Percentiles rank a stretch among this genome's conserved stretches.
Conservation (phyloP, 352 stramenopile species). For the Pythium phragmiticola region DNA sequence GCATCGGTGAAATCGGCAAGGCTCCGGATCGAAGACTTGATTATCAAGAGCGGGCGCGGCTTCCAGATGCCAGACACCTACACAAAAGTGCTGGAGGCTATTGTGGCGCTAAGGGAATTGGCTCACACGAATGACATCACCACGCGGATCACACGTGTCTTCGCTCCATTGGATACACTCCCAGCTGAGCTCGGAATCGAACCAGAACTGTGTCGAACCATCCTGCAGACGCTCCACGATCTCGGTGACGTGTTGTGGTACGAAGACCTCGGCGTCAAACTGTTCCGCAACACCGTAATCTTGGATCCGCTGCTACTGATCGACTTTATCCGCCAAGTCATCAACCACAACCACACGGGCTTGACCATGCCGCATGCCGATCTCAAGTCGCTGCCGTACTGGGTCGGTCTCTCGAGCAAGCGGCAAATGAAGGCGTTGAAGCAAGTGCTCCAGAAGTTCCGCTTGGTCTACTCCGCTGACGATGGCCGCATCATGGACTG, state of each 20-base stretch:
- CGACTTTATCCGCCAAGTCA: conserved; percentile 20
- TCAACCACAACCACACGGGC: conserved; percentile 7
- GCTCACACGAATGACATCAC: neutral
- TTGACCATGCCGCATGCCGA: neutral
- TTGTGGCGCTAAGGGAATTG: neutral
- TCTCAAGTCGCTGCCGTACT: neutral
- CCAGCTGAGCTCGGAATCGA: neutral
- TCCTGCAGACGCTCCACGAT: conserved; percentile 19
- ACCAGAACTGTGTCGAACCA: neutral
- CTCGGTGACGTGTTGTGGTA: conserved; percentile 25
- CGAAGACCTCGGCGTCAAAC: neutral
- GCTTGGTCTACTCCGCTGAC: neutral
- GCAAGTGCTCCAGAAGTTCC: conserved; percentile 2
- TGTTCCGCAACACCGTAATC: conserved; percentile 10
- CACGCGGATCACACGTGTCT: neutral
- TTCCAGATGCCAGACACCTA: conserved; percentile 18
- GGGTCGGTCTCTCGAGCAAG: neutral
- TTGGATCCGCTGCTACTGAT: conserved; percentile 18
- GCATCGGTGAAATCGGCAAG: neutral
- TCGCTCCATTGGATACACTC: neutral
- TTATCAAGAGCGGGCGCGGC: conserved; percentile 6
- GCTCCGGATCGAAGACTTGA: neutral
- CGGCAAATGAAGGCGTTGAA: conserved; percentile 3
- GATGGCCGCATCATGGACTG: neutral
- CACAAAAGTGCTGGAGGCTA: neutral